These are phyloP conservation scores for Aurifilum marmelostoma DNA, from an alignment of 2,329 filamentous ascomycete genomes.

Conservation along the genomic window DNA sequence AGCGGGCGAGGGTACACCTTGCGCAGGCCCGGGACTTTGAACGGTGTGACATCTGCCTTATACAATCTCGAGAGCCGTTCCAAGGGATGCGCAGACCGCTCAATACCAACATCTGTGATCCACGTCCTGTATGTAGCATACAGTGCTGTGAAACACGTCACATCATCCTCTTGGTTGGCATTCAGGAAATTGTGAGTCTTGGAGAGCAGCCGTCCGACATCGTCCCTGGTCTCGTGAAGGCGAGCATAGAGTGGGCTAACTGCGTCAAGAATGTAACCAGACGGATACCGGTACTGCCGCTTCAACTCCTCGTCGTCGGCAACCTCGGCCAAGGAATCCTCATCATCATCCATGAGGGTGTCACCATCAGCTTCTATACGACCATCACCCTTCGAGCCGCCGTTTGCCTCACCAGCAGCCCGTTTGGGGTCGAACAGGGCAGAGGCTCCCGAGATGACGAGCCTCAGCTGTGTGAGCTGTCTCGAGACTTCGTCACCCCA, in stretches of 20 bases:
- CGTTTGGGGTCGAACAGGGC: constrained; percentile 83
- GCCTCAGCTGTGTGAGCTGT: constrained; percentile 81
- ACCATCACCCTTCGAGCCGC: constrained; percentile 51
- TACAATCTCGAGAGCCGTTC: constrained; percentile 86
- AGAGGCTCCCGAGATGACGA: constrained; percentile 90
- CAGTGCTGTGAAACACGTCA: constrained; percentile 89
- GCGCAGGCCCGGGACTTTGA: constrained; percentile 89
- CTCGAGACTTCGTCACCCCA: constrained; percentile 97
- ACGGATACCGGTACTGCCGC: constrained; percentile 85
- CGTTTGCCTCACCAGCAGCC: constrained; percentile 59
- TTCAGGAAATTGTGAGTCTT: constrained; percentile 83
- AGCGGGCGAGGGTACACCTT: constrained; percentile 92
- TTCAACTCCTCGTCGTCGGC: constrained; percentile 81
- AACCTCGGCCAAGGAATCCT: constrained; percentile 62
- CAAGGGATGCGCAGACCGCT: constrained; percentile 89
- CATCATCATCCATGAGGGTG: constrained; percentile 50
- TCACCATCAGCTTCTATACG: constrained; percentile 57
- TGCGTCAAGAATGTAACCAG: constrained; percentile 77
- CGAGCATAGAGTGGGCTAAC: constrained; percentile 67
- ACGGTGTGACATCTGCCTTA: constrained; percentile 83
- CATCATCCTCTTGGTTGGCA: constrained; percentile 88
- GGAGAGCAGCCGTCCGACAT: constrained; percentile 79
- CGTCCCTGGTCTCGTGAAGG: constrained; percentile 80
- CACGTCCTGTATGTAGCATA: constrained; percentile 93
- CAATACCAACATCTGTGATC: constrained; percentile 97